A percentile compares a stretch with the other conserved stretches of the same genome.
These are phyloP conservation scores for Achlya hypogyna DNA, from an alignment of 352 stramenopile species.

Conservation along the genomic window DNA sequence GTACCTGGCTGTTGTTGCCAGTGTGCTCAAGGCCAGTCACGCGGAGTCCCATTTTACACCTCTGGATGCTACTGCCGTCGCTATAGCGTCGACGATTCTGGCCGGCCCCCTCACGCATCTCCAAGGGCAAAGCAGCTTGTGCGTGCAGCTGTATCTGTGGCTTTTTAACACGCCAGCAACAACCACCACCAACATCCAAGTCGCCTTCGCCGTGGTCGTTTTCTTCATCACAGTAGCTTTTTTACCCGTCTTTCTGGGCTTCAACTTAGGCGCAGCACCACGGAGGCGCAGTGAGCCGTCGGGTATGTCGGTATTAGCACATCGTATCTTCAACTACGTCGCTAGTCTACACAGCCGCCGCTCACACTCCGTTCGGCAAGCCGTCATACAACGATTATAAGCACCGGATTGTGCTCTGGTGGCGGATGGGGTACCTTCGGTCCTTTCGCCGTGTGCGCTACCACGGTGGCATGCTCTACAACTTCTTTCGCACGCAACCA, in stretches of 20 bases:
- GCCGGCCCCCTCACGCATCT: neutral
- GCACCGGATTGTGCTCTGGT: neutral
- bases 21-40: neutral
- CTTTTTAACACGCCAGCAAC: neutral
- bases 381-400: neutral
- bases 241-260: neutral
- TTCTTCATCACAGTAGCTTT: neutral
- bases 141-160: neutral
- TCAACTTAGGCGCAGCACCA: too few species aligned
- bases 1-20: neutral
- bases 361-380: neutral
- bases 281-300: neutral
- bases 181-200: neutral
- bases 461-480: neutral
- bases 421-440: neutral
- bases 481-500: neutral
- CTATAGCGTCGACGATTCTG: neutral
- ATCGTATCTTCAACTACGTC: too few species aligned
- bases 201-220: neutral
- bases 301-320: neutral
- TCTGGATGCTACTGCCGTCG: neutral
- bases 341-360: too few species aligned
- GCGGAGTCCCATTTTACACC: neutral
- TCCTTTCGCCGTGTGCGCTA: neutral
- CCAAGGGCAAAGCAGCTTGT: neutral